These are phyloP conservation scores for Tolypocladium nubicola DNA, from an alignment of 2,329 filamentous ascomycete genomes.

Conservation along the genomic window DNA sequence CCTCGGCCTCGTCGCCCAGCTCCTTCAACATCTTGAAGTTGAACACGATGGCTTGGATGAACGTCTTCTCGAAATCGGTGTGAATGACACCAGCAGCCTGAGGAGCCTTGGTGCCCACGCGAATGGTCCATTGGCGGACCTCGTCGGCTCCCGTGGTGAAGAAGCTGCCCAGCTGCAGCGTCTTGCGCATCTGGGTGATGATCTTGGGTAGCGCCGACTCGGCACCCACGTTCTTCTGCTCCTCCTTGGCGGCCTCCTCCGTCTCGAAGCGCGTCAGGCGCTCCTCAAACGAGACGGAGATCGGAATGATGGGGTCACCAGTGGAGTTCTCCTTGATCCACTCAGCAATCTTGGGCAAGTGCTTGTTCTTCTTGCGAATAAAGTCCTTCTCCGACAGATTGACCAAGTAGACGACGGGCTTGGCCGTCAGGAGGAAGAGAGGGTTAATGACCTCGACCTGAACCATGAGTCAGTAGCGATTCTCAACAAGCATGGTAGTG, in stretches of 20 bases:
- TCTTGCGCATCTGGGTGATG: conserved; percentile 85
- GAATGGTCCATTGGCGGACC: conserved; percentile 96
- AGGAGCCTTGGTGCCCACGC: conserved; percentile 93
- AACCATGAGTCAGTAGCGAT: conserved; percentile 11
- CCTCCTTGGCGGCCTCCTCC: conserved; percentile 67
- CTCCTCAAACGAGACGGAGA: conserved; percentile 90
- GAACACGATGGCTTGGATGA: conserved; percentile 93
- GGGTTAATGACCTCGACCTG: conserved; percentile 98
- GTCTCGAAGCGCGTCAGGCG: conserved; percentile 72
- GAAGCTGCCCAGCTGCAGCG: conserved; percentile 83
- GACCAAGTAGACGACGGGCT: conserved; percentile 93
- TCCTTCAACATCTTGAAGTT: conserved; percentile 78
- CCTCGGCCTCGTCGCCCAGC: conserved; percentile 74
- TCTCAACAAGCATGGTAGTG: background rate
- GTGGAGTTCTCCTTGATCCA: conserved; percentile 89
- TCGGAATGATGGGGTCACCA: conserved; percentile 83
- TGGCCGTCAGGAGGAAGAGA: conserved; percentile 87
- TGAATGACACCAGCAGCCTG: conserved; percentile 97
- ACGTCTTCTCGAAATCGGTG: conserved; percentile 98
- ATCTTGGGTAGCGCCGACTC: conserved; percentile 89
- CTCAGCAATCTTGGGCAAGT: conserved; percentile 83
- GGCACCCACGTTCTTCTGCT: conserved; percentile 79
- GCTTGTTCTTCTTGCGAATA: conserved; percentile 99
- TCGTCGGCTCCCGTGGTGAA: conserved; percentile 96
- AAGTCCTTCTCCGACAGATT: conserved; percentile 97